A percentile compares a stretch with the other conserved stretches of the same genome.
phyloP scores from a whole-genome alignment of 2,329 filamentous ascomycete genomes.

The Botrytis fragariae region DNA sequence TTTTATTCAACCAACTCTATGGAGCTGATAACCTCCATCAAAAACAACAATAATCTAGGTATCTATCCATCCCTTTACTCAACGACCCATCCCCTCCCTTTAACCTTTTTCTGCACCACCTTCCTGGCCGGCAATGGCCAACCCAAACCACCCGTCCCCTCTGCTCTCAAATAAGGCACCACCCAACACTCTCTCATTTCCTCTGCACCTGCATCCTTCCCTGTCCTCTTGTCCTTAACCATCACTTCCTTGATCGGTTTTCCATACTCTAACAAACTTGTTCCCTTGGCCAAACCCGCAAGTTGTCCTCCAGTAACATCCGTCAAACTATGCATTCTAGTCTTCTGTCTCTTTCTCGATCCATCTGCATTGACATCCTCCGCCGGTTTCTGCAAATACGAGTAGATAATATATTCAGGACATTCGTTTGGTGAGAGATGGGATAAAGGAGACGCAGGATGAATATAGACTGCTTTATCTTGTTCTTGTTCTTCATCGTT shows the following conservation, averaged over 20 bases:
- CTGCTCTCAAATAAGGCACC: constrained; percentile 70
- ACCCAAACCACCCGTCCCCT: constrained; percentile 63
- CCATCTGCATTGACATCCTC: constrained; percentile 48
- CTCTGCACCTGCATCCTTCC: constrained; percentile 45
- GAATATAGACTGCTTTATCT: constrained; percentile 72
- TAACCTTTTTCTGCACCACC: constrained; percentile 74
- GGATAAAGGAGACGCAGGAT: constrained; percentile 79
- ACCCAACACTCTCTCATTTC: constrained; percentile 74
- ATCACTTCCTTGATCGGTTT: constrained; percentile 87
- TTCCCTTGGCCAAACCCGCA: constrained; percentile 75
- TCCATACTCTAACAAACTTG: constrained; percentile 77
- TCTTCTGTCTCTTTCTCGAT: constrained; percentile 61
- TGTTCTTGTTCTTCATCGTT: constrained; percentile 42
- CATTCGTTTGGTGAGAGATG: constrained; percentile 68
- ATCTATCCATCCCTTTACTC: constrained; percentile 26
- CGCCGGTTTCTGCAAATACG: constrained; percentile 66
- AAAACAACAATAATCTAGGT: neutral
- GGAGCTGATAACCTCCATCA: neutral
- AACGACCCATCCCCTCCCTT: constrained; percentile 68
- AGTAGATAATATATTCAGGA: constrained; percentile 85
- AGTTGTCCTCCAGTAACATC: constrained; percentile 74
- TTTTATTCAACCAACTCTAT: neutral
- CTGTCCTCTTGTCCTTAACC: constrained; percentile 5
- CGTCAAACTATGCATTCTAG: constrained; percentile 84
- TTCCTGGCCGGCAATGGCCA: constrained; percentile 87